Evolutionary conservation across 2,329 filamentous ascomycete species (phyloP), one percentile per base, ranked within the genome.

Genomic region (Fusarium xyrophilum): DNA sequence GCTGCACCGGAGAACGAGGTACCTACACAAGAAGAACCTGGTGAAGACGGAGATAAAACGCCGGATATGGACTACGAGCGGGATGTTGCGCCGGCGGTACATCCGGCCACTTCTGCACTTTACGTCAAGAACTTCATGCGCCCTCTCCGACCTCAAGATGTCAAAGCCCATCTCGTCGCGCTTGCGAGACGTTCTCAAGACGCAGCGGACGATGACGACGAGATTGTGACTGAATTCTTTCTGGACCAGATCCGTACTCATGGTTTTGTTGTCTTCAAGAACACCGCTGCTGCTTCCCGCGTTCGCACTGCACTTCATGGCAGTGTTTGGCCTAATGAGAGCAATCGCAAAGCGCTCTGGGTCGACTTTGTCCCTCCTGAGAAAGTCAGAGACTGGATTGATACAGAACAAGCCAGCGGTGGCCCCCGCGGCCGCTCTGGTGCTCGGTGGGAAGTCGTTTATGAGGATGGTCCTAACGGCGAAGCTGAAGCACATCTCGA

Each of bases 71-170:
- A 79, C 30, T 70, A 72, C 50, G 77, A 79, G 46, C 67, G 73
- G 23, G 76, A 79, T 39, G 78, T 84, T 30, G 78, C 79, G 27
- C 88, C 90, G 10, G 85, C 92, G 0, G 79, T 89, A 36, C 92
- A 96, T 77, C 86, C 88, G 25, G 89, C 91, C 8, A 95, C 93
- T 6, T 80, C 88, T 33, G 90, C 92, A 19, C 82, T 98, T 47
- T 98, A 97, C 80, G 96, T 98, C 72, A 90, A 90, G 77, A 91
- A 97, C 74, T 88, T 98, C 56, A 94, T 96, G 88, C 90, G 95
- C 47, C 94, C 96, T 13, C 83, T 98, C 25, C 91, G 93, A 62
- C 86, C 88, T 1, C 81, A 83, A 28, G 82, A 84, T 21, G 85
- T 98, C 2, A 88, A 87, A 72, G 83, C 86, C 3, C 89, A 97